These are phyloP conservation scores for Nidularia pulvinata DNA, from an alignment of 768 basidiomycete species.

Conservation along the genomic window DNA sequence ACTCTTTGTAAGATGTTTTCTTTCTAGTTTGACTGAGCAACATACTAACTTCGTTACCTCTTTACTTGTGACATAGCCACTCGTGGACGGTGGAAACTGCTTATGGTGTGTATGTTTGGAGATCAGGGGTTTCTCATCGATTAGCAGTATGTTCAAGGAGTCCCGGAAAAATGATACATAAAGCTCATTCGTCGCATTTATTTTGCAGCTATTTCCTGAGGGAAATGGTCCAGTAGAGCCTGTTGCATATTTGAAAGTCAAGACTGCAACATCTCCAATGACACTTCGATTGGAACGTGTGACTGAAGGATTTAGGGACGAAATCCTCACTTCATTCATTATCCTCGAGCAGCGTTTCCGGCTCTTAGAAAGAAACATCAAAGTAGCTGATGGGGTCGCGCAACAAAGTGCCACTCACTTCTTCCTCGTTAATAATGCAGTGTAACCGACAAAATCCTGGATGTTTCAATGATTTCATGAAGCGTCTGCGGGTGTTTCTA, in stretches of 20 bases:
- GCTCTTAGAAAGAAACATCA: too few relatives aligned
- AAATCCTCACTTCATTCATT: conserved; percentile 14
- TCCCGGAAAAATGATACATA: too few relatives aligned
- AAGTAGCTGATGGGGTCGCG: too few relatives aligned
- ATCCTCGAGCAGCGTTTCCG: conserved; percentile 18
- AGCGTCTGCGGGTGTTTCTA: too few relatives aligned
- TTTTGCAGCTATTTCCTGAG: conserved; percentile 9
- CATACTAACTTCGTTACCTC: background rate
- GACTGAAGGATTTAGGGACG: conserved; percentile 8
- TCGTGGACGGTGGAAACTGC: conserved; percentile 7
- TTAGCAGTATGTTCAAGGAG: background rate
- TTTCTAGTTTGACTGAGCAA: background rate
- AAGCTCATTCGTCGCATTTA: background rate
- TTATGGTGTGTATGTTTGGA: conserved; percentile 11
- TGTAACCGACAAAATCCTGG: too few relatives aligned
- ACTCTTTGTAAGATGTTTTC: conserved; percentile 10
- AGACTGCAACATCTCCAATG: conserved; percentile 1
- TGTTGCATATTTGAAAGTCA: conserved; percentile 9
- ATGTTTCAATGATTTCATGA: too few relatives aligned
- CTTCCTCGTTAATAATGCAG: too few relatives aligned
- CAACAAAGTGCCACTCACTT: too few relatives aligned
- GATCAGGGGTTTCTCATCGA: conserved; percentile 3
- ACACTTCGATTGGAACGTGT: conserved; percentile 8
- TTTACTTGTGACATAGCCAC: background rate
- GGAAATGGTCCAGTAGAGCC: conserved; percentile 6